phyloP scores from a whole-genome alignment of 2,329 filamentous ascomycete species.

The Aspergillus carbonarius region DNA sequence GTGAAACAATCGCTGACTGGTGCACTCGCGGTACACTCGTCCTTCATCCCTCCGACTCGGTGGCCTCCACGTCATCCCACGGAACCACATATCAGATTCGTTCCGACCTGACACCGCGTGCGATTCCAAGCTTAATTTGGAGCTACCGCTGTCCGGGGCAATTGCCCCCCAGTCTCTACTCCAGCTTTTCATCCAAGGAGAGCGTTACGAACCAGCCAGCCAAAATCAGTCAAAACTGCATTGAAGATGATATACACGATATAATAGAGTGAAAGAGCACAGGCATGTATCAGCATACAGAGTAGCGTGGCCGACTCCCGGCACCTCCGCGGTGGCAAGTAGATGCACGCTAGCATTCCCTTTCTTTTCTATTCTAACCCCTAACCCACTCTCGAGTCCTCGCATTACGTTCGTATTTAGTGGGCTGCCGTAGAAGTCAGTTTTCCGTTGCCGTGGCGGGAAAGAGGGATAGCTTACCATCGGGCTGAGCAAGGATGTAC shows the following conservation, averaged over 20 bases:
- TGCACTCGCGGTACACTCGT: neutral
- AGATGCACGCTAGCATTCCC: constrained; percentile 31
- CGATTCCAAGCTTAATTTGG: neutral
- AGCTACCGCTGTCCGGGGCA: neutral
- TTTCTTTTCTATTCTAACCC: constrained; percentile 37
- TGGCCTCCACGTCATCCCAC: constrained; percentile 8
- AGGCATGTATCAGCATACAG: constrained; percentile 41
- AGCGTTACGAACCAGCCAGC: neutral
- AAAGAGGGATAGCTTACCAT: constrained; percentile 63
- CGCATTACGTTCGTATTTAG: constrained; percentile 34
- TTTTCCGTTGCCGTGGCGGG: neutral
- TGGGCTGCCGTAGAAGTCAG: constrained; percentile 33
- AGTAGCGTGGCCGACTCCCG: constrained; percentile 26
- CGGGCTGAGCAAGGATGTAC: constrained; percentile 90
- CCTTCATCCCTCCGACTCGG: neutral
- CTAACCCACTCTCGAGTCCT: constrained; percentile 24
- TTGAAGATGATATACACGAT: constrained; percentile 47
- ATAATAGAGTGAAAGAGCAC: constrained; percentile 36
- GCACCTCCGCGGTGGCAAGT: constrained; percentile 32
- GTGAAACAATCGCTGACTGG: neutral
- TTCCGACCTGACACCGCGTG: neutral
- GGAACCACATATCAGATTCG: neutral
- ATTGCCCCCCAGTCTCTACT: neutral
- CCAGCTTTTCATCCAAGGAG: too few species aligned
- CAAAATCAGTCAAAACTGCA: constrained; percentile 31